Conservation (phyloP, 2,329 filamentous ascomycete genomes). For the Hypoxylon sp. region DNA sequence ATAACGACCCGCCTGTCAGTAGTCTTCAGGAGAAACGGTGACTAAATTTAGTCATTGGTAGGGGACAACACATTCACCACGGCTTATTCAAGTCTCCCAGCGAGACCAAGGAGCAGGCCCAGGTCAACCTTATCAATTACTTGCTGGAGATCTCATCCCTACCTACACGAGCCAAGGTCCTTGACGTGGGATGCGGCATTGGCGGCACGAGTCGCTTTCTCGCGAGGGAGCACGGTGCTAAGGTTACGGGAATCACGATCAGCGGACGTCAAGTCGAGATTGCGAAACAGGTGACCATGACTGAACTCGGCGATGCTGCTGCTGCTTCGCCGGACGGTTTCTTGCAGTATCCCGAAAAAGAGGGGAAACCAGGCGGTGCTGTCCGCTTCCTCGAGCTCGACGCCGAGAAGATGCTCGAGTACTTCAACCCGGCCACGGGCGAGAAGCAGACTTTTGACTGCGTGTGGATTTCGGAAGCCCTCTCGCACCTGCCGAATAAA, state of each 20-base stretch:
- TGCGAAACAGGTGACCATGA: constrained; percentile 65
- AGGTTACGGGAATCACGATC: constrained; percentile 73
- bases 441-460: constrained; percentile 62
- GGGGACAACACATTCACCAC: constrained; percentile 76
- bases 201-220: constrained; percentile 72
- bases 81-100: constrained; percentile 68
- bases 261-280: constrained; percentile 72
- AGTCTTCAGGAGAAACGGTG: background rate
- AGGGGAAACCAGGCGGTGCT: constrained; percentile 50
- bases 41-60: constrained; percentile 49
- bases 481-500: constrained; percentile 74
- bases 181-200: constrained; percentile 74
- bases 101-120: constrained; percentile 71
- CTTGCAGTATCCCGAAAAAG: constrained; percentile 17
- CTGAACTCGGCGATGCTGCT: constrained; percentile 46
- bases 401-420: constrained; percentile 71
- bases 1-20: background rate
- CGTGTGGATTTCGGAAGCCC: constrained; percentile 74
- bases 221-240: constrained; percentile 65
- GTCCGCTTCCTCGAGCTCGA: constrained; percentile 72
- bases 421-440: constrained; percentile 58
- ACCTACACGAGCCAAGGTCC: constrained; percentile 58
- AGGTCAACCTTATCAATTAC: constrained; percentile 70
- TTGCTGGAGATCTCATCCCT: constrained; percentile 66
- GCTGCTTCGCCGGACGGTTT: constrained; percentile 7